Conservation (phyloP, 371 early-diverging fungal species). For the Mucor plumbeus region DNA sequence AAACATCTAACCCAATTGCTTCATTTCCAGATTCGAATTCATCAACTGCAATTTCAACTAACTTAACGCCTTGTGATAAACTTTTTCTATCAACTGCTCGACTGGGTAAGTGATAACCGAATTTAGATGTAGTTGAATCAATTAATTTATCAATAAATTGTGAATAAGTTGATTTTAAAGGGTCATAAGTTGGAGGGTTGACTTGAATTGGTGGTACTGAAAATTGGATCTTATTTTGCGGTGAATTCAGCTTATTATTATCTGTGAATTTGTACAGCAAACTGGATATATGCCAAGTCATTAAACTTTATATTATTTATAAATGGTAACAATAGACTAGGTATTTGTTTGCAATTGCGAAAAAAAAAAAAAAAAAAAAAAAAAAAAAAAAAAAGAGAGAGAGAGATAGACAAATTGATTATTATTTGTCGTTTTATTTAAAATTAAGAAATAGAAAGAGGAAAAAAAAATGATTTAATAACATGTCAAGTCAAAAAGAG, state of each 20-base stretch:
- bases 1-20: slow-evolving; percentile 53
- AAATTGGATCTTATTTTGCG: no score
- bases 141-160: slow-evolving; percentile 1
- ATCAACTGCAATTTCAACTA: slow-evolving; percentile 58
- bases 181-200: background rate
- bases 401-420: background rate
- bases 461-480: background rate
- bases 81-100: slow-evolving; percentile 38
- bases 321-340: no score
- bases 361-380: background rate
- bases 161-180: background rate
- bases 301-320: background rate
- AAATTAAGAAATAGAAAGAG: background rate
- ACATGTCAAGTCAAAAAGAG: background rate
- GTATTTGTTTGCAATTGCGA: background rate
- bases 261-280: background rate
- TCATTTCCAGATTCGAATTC: slow-evolving; percentile 61
- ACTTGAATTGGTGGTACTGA: background rate
- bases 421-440: no score
- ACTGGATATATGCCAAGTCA: background rate
- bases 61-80: slow-evolving; percentile 57
- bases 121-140: background rate
- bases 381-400: background rate
- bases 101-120: background rate
- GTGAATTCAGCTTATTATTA: no score